Evolutionary conservation across 352 stramenopile species (phyloP).

Genomic region (Globisporangium barbulae): DNA sequence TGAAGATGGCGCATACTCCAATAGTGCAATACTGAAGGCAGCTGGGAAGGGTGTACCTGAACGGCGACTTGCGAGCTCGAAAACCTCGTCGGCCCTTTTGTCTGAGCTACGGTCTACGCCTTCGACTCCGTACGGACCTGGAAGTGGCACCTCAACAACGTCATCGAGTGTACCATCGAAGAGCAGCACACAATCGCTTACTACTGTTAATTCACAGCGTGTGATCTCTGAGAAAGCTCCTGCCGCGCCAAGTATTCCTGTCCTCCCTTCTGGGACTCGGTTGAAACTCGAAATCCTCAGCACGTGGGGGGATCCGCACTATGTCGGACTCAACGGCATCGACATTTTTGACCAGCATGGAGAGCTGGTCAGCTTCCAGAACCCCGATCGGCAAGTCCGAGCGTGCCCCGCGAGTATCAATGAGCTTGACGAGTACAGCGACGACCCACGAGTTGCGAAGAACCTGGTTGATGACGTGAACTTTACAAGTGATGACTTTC

Average conservation of each 20-base stretch:
- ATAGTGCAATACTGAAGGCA: not conserved
- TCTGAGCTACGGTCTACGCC: conserved; percentile 10
- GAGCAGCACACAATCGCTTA: not conserved
- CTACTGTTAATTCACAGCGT: too few relatives aligned
- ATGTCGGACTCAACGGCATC: conserved; percentile 88
- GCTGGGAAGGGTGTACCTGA: conserved; percentile 4
- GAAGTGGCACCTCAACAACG: not conserved
- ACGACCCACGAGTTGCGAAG: conserved; percentile 64
- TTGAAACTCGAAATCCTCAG: conserved; percentile 77
- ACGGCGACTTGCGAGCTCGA: not conserved
- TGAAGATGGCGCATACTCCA: not conserved
- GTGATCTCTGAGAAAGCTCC: not conserved
- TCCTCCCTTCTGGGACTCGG: conserved; percentile 54
- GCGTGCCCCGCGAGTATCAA: conserved; percentile 85
- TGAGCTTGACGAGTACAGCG: conserved; percentile 82
- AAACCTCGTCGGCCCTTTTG: conserved; percentile 14
- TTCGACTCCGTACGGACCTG: conserved; percentile 2
- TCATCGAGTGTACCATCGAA: not conserved
- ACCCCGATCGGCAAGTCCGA: conserved; percentile 48
- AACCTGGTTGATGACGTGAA: conserved; percentile 87
- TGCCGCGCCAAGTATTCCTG: conserved; percentile 33
- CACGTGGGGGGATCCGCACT: conserved; percentile 89
- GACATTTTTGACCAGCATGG: conserved; percentile 84
- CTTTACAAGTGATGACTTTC: conserved; percentile 88
- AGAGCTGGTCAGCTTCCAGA: conserved; percentile 41